Percentiles rank a stretch among this genome's conserved stretches.
Conservation (phyloP, 768 basidiomycete species). For the Tremella yokohamensis region DNA sequence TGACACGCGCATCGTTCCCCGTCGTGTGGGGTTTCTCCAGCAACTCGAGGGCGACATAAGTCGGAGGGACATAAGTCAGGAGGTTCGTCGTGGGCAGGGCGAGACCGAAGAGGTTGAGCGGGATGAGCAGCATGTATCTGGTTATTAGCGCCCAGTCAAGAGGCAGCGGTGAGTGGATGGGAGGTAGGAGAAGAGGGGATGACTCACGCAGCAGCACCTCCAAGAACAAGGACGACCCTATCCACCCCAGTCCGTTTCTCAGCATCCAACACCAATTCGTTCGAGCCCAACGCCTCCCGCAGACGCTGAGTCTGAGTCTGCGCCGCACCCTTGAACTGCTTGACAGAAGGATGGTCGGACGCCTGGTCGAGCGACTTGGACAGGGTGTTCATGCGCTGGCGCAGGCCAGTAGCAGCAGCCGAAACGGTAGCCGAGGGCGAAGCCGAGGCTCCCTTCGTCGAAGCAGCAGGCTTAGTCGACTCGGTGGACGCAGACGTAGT, state of each 20-base stretch:
- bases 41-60: conserved; percentile 28
- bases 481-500: no score
- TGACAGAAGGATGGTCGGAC: conserved; percentile 33
- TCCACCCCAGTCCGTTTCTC: conserved; percentile 40
- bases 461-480: no score
- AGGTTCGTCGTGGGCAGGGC: conserved; percentile 36
- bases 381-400: conserved; percentile 26
- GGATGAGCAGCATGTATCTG: conserved; percentile 44
- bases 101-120: conserved; percentile 41
- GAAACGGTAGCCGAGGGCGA: background rate
- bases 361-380: conserved; percentile 21
- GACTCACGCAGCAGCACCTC: conserved; percentile 31
- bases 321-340: conserved; percentile 31
- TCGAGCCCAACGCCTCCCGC: conserved; percentile 29
- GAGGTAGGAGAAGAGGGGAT: background rate
- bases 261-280: conserved; percentile 21
- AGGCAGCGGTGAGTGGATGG: no score
- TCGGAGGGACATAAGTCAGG: conserved; percentile 38
- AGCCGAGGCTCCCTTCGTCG: no score
- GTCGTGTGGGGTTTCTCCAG: conserved; percentile 21
- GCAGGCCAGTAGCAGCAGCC: conserved; percentile 18
- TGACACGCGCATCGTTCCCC: conserved; percentile 24
- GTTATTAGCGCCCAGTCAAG: no score
- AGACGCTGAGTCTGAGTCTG: conserved; percentile 30
- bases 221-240: conserved; percentile 33